A percentile compares a stretch with the other conserved stretches of the same genome.
These are phyloP conservation scores for Lathyrus oleraceus DNA, from an alignment of 306 rosid species.

Conservation along the genomic window DNA sequence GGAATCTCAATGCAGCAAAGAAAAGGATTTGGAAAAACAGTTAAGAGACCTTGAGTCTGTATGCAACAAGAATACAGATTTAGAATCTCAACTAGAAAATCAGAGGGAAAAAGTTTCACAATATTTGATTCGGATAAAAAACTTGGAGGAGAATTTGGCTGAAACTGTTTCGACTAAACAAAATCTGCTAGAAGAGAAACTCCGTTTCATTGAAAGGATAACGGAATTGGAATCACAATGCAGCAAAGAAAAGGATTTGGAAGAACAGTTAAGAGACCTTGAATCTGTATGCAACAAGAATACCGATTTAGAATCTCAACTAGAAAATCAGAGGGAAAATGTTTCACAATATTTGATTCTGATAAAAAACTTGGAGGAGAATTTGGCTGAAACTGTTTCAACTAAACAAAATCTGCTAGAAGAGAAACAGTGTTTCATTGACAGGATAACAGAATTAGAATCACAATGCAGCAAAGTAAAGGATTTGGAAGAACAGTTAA, in stretches of 20 bases:
- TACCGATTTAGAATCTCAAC: slow-evolving; percentile 23
- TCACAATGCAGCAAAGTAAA: no score
- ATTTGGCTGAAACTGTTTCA: slow-evolving; percentile 33
- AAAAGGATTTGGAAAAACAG: no score
- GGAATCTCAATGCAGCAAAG: slow-evolving; percentile 45
- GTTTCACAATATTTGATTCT: slow-evolving; percentile 28
- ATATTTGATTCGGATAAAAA: slow-evolving; percentile 28
- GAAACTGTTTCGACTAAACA: slow-evolving; percentile 31
- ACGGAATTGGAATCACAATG: slow-evolving; percentile 20
- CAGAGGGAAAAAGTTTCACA: slow-evolving; percentile 38
- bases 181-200: slow-evolving; percentile 39
- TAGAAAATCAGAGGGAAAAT: slow-evolving; percentile 41
- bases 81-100: slow-evolving; percentile 40
- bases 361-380: slow-evolving; percentile 41
- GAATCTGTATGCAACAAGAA: not conserved
- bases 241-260: no score
- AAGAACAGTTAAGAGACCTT: no score
- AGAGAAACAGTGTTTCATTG: slow-evolving; percentile 40
- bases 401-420: slow-evolving; percentile 30
- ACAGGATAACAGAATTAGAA: slow-evolving; percentile 30
- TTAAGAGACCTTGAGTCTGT: slow-evolving; percentile 40
- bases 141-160: slow-evolving; percentile 43
- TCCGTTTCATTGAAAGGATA: slow-evolving; percentile 30
- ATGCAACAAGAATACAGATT: no score
- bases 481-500: no score